phyloP scores from a whole-genome alignment of 371 early-diverging fungal genomes.

The Actinomortierella ambigua region DNA sequence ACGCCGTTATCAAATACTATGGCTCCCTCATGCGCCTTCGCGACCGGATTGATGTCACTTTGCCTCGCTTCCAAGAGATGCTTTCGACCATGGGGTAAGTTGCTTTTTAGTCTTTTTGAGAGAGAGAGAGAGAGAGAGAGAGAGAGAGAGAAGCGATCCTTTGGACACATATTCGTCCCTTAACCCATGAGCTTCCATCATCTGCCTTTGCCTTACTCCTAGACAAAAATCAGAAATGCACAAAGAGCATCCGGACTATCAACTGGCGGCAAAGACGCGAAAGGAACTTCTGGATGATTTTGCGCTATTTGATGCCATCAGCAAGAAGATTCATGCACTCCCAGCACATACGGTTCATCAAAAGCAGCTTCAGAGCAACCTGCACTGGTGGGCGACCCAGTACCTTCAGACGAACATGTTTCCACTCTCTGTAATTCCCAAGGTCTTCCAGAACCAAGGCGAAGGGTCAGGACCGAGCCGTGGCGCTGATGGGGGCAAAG shows the following conservation, averaged over 20 bases:
- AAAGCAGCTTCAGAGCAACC: slow-evolving; percentile 68
- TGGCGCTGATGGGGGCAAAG: too few species aligned
- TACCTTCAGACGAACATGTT: slow-evolving; percentile 90
- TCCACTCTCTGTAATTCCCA: slow-evolving; percentile 84
- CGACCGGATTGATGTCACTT: slow-evolving; percentile 55
- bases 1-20: slow-evolving; percentile 37
- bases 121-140: too few species aligned
- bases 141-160: not conserved
- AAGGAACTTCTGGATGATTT: slow-evolving; percentile 68
- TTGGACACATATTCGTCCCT: not conserved
- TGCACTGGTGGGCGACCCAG: slow-evolving; percentile 72
- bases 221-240: slow-evolving; percentile 52
- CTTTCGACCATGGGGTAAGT: slow-evolving; percentile 59
- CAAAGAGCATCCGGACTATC: slow-evolving; percentile 60
- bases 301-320: slow-evolving; percentile 64
- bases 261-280: slow-evolving; percentile 62
- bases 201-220: slow-evolving; percentile 1
- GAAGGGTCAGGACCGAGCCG: not conserved
- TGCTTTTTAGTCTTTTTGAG: not conserved
- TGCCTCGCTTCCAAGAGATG: slow-evolving; percentile 66
- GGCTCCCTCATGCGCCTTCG: slow-evolving; percentile 39
- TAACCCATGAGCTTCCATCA: not conserved
- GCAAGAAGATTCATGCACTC: slow-evolving; percentile 61
- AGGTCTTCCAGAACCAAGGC: slow-evolving; percentile 49
- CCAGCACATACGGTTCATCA: slow-evolving; percentile 54